Conservation (phyloP, 495 filamentous ascomycete species). For the Hypoxylon subgilvum region DNA sequence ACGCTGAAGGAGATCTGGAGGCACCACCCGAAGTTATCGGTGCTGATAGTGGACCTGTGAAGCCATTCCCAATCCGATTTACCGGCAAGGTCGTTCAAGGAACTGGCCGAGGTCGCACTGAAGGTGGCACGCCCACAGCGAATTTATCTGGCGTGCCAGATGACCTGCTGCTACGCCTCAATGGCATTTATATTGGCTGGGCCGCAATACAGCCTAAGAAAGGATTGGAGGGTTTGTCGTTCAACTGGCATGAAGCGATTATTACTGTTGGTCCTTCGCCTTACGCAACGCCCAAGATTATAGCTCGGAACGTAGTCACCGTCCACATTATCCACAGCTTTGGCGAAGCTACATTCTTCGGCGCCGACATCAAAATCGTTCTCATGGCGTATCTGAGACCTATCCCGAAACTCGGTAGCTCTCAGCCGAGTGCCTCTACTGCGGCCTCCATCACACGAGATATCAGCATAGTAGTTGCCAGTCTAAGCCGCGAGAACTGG, state of each 20-base stretch:
- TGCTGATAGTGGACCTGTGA: slow-evolving; percentile 57
- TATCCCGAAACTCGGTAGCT: slow-evolving; percentile 41
- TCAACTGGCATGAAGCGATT: slow-evolving; percentile 60
- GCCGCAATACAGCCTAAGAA: slow-evolving; percentile 46
- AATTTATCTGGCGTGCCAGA: slow-evolving; percentile 53
- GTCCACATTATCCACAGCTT: slow-evolving; percentile 58
- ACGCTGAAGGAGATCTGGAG: slow-evolving; percentile 25
- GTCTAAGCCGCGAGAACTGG: slow-evolving; percentile 64
- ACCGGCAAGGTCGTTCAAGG: slow-evolving; percentile 48
- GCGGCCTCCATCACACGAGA: slow-evolving; percentile 56
- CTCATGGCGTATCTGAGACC: slow-evolving; percentile 62
- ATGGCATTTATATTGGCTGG: slow-evolving; percentile 71
- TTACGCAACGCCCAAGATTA: slow-evolving; percentile 45
- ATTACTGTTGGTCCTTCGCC: slow-evolving; percentile 57
- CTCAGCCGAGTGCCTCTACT: slow-evolving; percentile 46
- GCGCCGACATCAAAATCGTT: slow-evolving; percentile 54
- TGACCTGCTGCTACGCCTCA: slow-evolving; percentile 55
- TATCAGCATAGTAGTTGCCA: slow-evolving; percentile 53
- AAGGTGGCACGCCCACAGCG: slow-evolving; percentile 45
- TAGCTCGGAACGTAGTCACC: slow-evolving; percentile 47
- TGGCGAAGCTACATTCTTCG: slow-evolving; percentile 45
- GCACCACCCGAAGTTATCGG: slow-evolving; percentile 33
- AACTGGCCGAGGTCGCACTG: slow-evolving; percentile 38
- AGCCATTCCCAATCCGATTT: slow-evolving; percentile 66
- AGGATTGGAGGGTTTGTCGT: slow-evolving; percentile 12